Percentiles rank a stretch among this genome's conserved stretches.
phyloP scores from a whole-genome alignment of 1,139 yeast species.

The Kodamaea ohmeri region DNA sequence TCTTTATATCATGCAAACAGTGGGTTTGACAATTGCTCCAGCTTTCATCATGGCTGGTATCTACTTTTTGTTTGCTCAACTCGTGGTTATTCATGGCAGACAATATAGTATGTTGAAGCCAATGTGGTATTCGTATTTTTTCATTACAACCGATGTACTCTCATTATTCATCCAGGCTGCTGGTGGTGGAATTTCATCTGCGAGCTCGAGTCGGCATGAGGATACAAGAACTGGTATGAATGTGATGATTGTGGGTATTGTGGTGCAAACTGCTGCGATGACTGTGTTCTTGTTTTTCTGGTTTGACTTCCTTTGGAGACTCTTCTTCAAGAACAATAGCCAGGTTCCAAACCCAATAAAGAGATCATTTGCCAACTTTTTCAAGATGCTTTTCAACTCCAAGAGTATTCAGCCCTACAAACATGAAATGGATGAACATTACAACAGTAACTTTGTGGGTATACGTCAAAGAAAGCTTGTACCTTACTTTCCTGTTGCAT shows the following conservation, averaged over 20 bases:
- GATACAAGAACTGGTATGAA: conserved; percentile 57
- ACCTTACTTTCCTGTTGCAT: conserved; percentile 48
- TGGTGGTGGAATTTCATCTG: conserved; percentile 79
- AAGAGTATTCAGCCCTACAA: conserved; percentile 23
- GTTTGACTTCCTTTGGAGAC: conserved; percentile 48
- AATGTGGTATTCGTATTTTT: conserved; percentile 69
- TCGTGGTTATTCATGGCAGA: conserved; percentile 68
- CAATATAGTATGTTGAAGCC: conserved; percentile 64
- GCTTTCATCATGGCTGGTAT: conserved; percentile 50
- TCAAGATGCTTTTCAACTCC: conserved; percentile 30
- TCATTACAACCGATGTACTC: conserved; percentile 63
- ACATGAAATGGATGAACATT: conserved; percentile 28
- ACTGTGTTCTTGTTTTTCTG: conserved; percentile 57
- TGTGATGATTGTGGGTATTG: conserved; percentile 80
- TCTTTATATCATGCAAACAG: conserved; percentile 62
- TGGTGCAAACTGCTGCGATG: conserved; percentile 77
- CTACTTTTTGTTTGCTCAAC: conserved; percentile 55
- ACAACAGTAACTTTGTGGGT: conserved; percentile 39
- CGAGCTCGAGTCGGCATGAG: conserved; percentile 38
- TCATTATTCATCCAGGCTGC: conserved; percentile 78
- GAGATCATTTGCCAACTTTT: conserved; percentile 26
- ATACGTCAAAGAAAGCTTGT: conserved; percentile 44
- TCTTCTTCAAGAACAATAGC: conserved; percentile 36
- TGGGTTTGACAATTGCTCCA: conserved; percentile 76
- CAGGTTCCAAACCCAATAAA: conserved; percentile 18